Evolutionary conservation across 176 grass and related monocot species (phyloP), one percentile per base, ranked within the genome.

Genomic region (Thalia dealbata): DNA sequence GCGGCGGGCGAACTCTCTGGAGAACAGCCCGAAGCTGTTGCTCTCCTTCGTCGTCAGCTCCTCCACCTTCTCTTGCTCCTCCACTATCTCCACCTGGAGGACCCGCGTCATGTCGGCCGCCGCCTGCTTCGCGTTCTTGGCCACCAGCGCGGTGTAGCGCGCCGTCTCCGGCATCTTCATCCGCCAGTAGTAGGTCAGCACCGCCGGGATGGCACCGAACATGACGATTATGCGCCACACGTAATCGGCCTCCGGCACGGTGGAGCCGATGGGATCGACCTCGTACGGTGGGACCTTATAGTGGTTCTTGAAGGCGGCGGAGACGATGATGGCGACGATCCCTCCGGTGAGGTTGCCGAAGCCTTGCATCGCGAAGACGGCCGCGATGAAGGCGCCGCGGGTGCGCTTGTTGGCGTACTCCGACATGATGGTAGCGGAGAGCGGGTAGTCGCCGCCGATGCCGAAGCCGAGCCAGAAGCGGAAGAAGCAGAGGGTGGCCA

Each of bases 391-490:
- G 4, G 32, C 32, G 32, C 32, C 32, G 32, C 32, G 32, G 32
- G 32, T 38, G 32, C 32, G 32, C 77, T 91, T 91, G 82, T 88
- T 91, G 8, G 85, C 78, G 66, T 91, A 91, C 81, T 91, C 88
- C 0, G 88, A 91, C 88, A 91, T 91, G 84, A 91, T 91, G 18
- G 88, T 91, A 32, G 78, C 88, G 8, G 75, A 82, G 3, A 86
- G 75, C 26, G 84, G 84, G 76, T 86, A 86, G 74, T 86, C 84
- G 64, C 84, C 84, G 70, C 84, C 84, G 62, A 86, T 86, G 38
- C 84, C 79, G 74, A 86, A 86, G 0, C 84, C 84, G 41, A 86
- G 79, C 84, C 84, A 86, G 75, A 86, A 86, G 26, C 84, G 84
- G 74, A 86, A 86, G 75, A 86, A 86, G 35, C 84, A 86, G 60